Evolutionary conservation across 2,329 filamentous ascomycete species (phyloP).

Genomic region (Monascus ruber): DNA sequence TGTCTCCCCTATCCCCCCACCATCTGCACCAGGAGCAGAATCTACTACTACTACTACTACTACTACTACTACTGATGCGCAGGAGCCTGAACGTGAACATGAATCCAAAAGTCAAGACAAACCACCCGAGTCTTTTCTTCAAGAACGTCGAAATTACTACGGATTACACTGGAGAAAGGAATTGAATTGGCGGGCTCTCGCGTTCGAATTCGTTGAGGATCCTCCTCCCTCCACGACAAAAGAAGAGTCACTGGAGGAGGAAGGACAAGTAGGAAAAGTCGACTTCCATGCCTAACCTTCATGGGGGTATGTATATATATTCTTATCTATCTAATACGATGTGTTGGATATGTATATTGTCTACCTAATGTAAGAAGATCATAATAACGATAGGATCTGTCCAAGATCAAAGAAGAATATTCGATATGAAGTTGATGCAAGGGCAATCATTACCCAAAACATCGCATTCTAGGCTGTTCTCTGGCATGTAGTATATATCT

Average conservation of each 20-base stretch:
- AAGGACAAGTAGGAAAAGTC: background rate
- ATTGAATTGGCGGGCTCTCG: slow-evolving; percentile 39
- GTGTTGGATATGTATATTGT: too few species aligned
- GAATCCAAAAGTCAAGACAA: background rate
- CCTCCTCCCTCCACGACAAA: too few species aligned
- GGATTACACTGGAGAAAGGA: slow-evolving; percentile 54
- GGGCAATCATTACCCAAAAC: background rate
- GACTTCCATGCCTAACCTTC: slow-evolving; percentile 11
- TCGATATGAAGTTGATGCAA: background rate
- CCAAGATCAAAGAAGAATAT: background rate
- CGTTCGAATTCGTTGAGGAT: slow-evolving; percentile 34
- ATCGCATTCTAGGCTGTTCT: too few species aligned
- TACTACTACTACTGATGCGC: slow-evolving; percentile 18
- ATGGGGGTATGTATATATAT: too few species aligned
- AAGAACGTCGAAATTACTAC: slow-evolving; percentile 30
- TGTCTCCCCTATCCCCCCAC: slow-evolving; percentile 6
- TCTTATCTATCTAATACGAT: too few species aligned
- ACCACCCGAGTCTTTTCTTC: slow-evolving; percentile 3
- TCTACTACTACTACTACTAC: slow-evolving; percentile 3
- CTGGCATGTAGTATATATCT: background rate
- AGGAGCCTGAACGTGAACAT: background rate
- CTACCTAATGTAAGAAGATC: too few species aligned
- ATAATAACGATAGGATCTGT: too few species aligned
- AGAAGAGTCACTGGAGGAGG: too few species aligned
- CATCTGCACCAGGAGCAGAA: slow-evolving; percentile 4